A percentile compares a stretch with the other conserved stretches of the same genome.
These are phyloP conservation scores for Aleurites moluccanus DNA, from an alignment of 441 rosid genomes.

Conservation along the genomic window DNA sequence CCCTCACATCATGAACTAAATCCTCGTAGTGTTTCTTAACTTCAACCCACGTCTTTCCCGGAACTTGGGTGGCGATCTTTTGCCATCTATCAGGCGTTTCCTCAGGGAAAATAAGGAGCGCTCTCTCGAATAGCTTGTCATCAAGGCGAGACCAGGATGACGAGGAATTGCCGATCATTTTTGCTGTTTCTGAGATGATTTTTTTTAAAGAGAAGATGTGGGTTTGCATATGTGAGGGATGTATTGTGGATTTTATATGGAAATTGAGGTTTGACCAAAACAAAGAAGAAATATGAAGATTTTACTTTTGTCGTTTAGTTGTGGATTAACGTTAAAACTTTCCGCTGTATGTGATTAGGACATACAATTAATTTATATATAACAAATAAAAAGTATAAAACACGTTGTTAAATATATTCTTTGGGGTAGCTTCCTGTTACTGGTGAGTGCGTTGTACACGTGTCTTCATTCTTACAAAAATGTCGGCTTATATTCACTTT, in stretches of 20 bases:
- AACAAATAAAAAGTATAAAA: too few species aligned
- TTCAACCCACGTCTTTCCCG: slow-evolving; percentile 35
- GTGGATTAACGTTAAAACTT: slow-evolving; percentile 8
- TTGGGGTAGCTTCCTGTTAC: neutral
- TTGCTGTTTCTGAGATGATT: neutral
- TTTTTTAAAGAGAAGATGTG: neutral
- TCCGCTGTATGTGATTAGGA: neutral
- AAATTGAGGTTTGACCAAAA: neutral
- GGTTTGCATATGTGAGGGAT: neutral
- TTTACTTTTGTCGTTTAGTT: neutral
- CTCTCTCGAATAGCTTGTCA: slow-evolving; percentile 48
- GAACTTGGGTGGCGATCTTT: slow-evolving; percentile 31
- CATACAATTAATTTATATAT: neutral
- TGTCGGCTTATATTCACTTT: slow-evolving; percentile 12
- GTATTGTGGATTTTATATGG: neutral
- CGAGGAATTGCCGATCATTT: slow-evolving; percentile 12
- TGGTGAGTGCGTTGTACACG: slow-evolving; percentile 1
- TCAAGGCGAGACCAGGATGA: slow-evolving; percentile 35
- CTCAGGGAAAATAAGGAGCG: slow-evolving; percentile 38
- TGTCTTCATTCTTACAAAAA: slow-evolving; percentile 12
- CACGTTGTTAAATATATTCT: slow-evolving; percentile 14
- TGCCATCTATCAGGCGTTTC: slow-evolving; percentile 38
- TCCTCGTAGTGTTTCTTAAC: slow-evolving; percentile 38
- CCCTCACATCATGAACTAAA: slow-evolving; percentile 34
- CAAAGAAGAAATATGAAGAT: too few species aligned